phyloP scores from a whole-genome alignment of 148 eudicot species.

The Diospyros lotus region DNA sequence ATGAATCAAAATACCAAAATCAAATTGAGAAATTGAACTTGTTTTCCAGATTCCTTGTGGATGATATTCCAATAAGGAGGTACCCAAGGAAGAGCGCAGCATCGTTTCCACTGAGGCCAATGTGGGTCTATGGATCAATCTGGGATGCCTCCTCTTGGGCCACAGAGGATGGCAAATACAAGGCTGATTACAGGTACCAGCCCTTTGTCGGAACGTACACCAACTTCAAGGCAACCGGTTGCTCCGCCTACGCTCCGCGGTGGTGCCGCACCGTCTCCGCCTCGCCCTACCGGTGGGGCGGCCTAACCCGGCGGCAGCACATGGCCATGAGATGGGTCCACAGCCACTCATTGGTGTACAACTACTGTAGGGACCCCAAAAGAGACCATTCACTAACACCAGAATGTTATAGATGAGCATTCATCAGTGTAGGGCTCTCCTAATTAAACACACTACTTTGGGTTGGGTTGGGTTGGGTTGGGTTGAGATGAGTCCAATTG shows the following conservation, averaged over 20 bases:
- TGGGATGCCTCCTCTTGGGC: slow-evolving; percentile 99
- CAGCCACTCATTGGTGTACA: slow-evolving; percentile 51
- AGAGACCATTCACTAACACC: slow-evolving; percentile 83
- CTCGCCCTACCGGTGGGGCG: slow-evolving; percentile 58
- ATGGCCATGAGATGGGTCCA: slow-evolving; percentile 74
- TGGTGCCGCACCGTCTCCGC: slow-evolving; percentile 65
- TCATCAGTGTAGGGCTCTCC: too few species aligned
- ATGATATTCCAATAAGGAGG: slow-evolving; percentile 89
- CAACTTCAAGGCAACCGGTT: slow-evolving; percentile 72
- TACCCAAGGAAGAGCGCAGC: slow-evolving; percentile 69
- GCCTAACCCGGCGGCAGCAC: slow-evolving; percentile 50
- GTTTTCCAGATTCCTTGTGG: slow-evolving; percentile 79
- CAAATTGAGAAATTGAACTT: too few species aligned
- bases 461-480: too few species aligned
- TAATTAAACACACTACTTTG: too few species aligned
- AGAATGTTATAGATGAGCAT: slow-evolving; percentile 47
- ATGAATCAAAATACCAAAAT: too few species aligned
- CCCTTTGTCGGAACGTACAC: slow-evolving; percentile 73
- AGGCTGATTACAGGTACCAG: slow-evolving; percentile 79
- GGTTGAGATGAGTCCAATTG: too few species aligned
- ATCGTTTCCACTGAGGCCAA: slow-evolving; percentile 84
- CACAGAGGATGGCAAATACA: slow-evolving; percentile 87
- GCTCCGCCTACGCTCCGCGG: slow-evolving; percentile 56
- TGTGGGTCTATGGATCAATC: slow-evolving; percentile 96
- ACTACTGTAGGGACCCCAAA: slow-evolving; percentile 69